Evolutionary conservation across 805 yeast genomes (phyloP).

Genomic region (Saitoella complicata): DNA sequence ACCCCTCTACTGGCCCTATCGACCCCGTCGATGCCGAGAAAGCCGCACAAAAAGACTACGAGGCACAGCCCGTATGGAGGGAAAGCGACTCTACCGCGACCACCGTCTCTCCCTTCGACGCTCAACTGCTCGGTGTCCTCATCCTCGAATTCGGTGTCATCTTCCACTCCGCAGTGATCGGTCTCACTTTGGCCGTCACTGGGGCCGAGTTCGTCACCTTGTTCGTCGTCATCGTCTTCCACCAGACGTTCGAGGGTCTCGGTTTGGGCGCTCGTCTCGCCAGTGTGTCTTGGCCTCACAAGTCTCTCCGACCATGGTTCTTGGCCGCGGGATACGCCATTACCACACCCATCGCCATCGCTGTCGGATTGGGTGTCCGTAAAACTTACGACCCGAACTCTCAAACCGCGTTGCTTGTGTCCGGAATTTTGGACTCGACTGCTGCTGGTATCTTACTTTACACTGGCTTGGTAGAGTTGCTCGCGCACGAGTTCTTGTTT

Average conservation of each 20-base stretch:
- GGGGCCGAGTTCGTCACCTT: constrained; percentile 58
- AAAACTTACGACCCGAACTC: constrained; percentile 30
- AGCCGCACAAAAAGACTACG: too few relatives aligned
- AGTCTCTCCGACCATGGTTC: constrained; percentile 34
- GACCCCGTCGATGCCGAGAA: too few relatives aligned
- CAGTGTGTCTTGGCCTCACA: constrained; percentile 35
- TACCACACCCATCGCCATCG: constrained; percentile 52
- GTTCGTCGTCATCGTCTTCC: constrained; percentile 35
- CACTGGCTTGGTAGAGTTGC: constrained; percentile 54
- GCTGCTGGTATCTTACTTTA: constrained; percentile 58
- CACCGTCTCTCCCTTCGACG: too few relatives aligned
- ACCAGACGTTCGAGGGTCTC: constrained; percentile 63
- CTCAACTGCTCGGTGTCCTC: constrained; percentile 29
- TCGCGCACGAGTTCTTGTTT: constrained; percentile 55
- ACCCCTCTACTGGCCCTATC: too few relatives aligned
- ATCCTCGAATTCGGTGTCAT: constrained; percentile 66
- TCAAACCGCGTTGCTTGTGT: constrained; percentile 36
- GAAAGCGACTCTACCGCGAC: too few relatives aligned
- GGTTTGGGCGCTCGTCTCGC: constrained; percentile 61
- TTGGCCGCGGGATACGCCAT: constrained; percentile 35
- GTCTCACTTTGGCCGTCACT: constrained; percentile 60
- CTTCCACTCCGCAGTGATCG: constrained; percentile 70
- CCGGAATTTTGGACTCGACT: constrained; percentile 50
- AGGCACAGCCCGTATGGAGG: too few relatives aligned
- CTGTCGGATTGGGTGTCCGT: constrained; percentile 57